Base-by-base conservation (phyloP, 2,329 filamentous ascomycete species). In the Monilinia laxa region DNA sequence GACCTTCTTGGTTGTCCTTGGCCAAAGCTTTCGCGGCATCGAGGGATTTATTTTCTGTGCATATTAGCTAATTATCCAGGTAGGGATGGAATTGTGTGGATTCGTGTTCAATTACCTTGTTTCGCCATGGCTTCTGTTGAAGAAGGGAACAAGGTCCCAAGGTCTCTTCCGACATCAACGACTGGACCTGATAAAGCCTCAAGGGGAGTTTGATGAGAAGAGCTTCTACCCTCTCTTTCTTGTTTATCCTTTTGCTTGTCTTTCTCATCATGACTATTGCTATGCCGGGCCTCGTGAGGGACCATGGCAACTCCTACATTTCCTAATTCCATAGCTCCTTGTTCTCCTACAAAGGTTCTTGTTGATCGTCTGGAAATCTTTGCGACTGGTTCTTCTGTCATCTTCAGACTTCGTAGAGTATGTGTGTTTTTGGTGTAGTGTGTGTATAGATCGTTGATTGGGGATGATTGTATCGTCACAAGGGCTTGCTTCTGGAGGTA, bases 341-440 rank as follows among this genome's bases (percentile, higher is more conserved):
- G 65, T 18, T 73, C 70, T 49, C 70, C 68, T 11, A 28, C 59
- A 58, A 71, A 73, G 1, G 66, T 40, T 65, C 71, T 69, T 14
- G 71, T 71, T 20, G 71, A 70, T 49, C 71, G 66, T 64, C 70
- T 70, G 35, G 72, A 73, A 38, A 73, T 59, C 49, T 63, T 66
- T 11, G 66, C 53, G 42, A 38, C 65, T 6, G 38, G 54, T 53
- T 57, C 69, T 20, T 67, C 67, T 18, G 64, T 53, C 68, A 69
- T 70, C 23, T 54, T 69, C 49, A 20, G 23, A n/a, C 20, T 6
- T 23, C 12, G 45, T 45, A 47, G 42, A 20, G 38, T 38, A 4
- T 60, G 45, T 6, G 23, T 28, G 35, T 60, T 47, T 20, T 49
- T 18, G 20, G 6, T 47, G 25, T 49, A 23, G 28, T 18, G 7